Evolutionary conservation across 208 protist species (phyloP).

Genomic region (Acanthamoeba rhysodes): DNA sequence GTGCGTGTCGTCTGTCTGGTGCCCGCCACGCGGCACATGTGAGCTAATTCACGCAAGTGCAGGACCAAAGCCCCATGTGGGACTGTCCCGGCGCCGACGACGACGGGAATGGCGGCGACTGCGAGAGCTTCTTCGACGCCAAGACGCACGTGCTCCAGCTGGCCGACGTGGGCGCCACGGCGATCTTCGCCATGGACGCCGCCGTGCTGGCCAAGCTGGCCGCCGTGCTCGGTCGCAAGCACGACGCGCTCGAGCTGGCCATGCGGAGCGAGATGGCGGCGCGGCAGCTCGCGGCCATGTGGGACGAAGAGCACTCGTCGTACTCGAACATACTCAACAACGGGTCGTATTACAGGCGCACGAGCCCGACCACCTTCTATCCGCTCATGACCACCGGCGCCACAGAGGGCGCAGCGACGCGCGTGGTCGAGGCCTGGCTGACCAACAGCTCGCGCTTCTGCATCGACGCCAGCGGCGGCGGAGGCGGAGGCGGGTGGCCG

Average conservation of each 20-base stretch:
- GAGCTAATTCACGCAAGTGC: neutral
- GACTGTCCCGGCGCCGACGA: neutral
- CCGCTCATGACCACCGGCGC: neutral
- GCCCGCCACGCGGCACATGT: too few species aligned
- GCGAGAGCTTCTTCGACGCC: neutral
- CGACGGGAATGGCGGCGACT: neutral
- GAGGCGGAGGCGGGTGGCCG: neutral
- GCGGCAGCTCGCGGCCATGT: neutral
- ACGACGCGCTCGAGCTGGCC: neutral
- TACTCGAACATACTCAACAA: neutral
- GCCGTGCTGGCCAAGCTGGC: neutral
- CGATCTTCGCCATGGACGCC: neutral
- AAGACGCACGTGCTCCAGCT: neutral
- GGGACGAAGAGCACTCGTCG: neutral
- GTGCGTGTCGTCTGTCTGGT: too few species aligned
- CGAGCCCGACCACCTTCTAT: constrained; percentile 2
- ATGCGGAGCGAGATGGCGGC: neutral
- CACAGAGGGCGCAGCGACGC: neutral
- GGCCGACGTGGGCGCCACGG: neutral
- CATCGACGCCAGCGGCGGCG: constrained; percentile 28
- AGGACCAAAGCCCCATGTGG: constrained; percentile 41
- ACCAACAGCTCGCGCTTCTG: constrained; percentile 36
- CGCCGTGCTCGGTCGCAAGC: neutral
- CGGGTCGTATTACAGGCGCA: neutral
- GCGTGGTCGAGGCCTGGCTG: neutral